phyloP scores from a whole-genome alignment of 345 rosid species.

The Syzygium grande region DNA sequence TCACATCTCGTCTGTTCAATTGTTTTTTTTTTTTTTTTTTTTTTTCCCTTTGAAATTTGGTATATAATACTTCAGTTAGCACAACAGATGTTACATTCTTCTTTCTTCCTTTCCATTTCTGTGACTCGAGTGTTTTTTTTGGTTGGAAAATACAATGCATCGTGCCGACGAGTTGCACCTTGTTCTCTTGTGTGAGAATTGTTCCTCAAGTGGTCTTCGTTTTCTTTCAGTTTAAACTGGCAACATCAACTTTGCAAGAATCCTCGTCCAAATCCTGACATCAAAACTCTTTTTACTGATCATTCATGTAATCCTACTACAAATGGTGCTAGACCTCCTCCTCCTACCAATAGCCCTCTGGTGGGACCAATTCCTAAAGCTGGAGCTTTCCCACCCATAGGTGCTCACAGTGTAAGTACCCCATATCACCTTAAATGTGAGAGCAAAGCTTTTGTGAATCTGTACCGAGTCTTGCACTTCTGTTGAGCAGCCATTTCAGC shows the following conservation, averaged over 20 bases:
- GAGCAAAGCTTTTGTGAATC: not conserved
- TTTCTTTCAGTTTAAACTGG: constrained; percentile 69
- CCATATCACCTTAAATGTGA: not conserved
- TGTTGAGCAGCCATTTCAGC: constrained; percentile 67
- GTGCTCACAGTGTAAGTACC: constrained; percentile 62
- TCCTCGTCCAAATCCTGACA: constrained; percentile 88
- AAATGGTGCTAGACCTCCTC: constrained; percentile 70
- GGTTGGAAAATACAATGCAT: not conserved
- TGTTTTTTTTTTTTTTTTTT: not conserved
- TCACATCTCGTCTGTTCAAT: not conserved
- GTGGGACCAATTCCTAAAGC: constrained; percentile 74
- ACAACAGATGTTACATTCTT: not conserved
- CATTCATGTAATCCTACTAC: constrained; percentile 58
- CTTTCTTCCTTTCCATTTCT: not conserved
- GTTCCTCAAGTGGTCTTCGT: not conserved
- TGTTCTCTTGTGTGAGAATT: not conserved
- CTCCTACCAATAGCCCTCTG: constrained; percentile 52
- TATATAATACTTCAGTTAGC: not conserved
- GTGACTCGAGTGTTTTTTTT: not conserved
- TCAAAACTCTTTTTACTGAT: constrained; percentile 79
- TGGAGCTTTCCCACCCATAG: constrained; percentile 55
- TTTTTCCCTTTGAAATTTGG: not conserved
- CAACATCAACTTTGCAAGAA: constrained; percentile 95
- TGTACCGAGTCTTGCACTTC: not conserved
- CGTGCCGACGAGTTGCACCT: not conserved